phyloP scores from a whole-genome alignment of 1,139 yeast genomes.

The Keqinozyma sinolaborantium region DNA sequence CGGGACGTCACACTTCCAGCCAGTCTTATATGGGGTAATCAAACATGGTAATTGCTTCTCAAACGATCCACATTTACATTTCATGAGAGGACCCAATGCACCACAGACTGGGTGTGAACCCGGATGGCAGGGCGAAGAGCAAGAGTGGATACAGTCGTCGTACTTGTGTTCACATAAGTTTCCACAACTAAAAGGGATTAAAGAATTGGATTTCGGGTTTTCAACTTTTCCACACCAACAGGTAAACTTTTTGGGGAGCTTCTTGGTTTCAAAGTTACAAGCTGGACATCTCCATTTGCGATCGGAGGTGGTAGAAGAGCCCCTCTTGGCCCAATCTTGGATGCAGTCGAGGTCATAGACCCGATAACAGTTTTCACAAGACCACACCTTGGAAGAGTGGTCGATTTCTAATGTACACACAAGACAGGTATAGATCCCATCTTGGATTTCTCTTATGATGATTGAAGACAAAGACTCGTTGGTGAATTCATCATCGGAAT shows the following conservation, averaged over 20 bases:
- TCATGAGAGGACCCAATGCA: conserved; percentile 66
- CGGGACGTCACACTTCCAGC: conserved; percentile 64
- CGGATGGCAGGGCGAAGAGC: conserved; percentile 79
- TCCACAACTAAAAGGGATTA: conserved; percentile 87
- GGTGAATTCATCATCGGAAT: conserved; percentile 9
- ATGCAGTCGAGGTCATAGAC: conserved; percentile 83
- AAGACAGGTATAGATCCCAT: conserved; percentile 71
- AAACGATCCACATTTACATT: conserved; percentile 73
- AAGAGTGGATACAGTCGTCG: conserved; percentile 67
- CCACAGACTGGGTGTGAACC: conserved; percentile 87
- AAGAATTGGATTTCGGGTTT: conserved; percentile 59
- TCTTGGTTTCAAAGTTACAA: conserved; percentile 56
- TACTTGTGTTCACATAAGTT: conserved; percentile 64
- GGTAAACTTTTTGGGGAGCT: conserved; percentile 59
- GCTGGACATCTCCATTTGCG: conserved; percentile 85
- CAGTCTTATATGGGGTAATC: conserved; percentile 61
- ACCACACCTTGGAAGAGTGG: conserved; percentile 65
- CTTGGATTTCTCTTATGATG: conserved; percentile 52
- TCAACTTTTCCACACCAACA: conserved; percentile 90
- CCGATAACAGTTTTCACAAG: conserved; percentile 68
- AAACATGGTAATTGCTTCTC: conserved; percentile 68
- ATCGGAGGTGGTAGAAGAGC: conserved; percentile 56
- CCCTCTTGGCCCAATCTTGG: conserved; percentile 75
- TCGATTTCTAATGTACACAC: conserved; percentile 84
- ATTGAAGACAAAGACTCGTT: conserved; percentile 34